These are phyloP conservation scores for Cichorium intybus DNA, from an alignment of 140 eudicot species.

Conservation along the genomic window DNA sequence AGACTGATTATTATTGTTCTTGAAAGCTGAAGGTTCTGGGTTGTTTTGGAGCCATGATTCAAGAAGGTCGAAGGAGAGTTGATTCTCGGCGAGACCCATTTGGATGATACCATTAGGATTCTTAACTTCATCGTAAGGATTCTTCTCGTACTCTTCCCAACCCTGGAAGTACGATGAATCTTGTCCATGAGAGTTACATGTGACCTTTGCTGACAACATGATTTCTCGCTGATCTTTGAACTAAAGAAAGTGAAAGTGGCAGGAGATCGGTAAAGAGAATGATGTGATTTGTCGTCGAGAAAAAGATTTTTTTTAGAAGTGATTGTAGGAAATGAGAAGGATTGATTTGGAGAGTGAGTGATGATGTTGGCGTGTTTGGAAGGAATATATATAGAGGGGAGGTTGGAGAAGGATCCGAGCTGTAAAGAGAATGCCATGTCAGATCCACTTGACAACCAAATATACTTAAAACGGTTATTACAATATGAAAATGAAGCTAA, in stretches of 20 bases:
- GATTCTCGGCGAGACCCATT: slow-evolving; percentile 62
- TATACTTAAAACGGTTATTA: no score
- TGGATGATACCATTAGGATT: slow-evolving; percentile 53
- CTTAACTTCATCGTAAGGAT: slow-evolving; percentile 44
- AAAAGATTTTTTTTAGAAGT: not conserved
- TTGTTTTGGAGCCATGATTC: slow-evolving; percentile 53
- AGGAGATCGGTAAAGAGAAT: not conserved
- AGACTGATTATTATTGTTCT: slow-evolving; percentile 26
- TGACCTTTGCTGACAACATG: slow-evolving; percentile 62
- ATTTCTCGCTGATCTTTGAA: not conserved
- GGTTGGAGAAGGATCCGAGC: slow-evolving; percentile 22
- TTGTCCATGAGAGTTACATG: slow-evolving; percentile 80
- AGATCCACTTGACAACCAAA: slow-evolving; percentile 12
- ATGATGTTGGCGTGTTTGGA: slow-evolving; percentile 29
- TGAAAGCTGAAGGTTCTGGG: slow-evolving; percentile 44
- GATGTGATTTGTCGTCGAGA: slow-evolving; percentile 3
- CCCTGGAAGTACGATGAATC: slow-evolving; percentile 95
- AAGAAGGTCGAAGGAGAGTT: slow-evolving; percentile 42
- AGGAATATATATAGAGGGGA: slow-evolving; percentile 28
- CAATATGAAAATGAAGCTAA: not conserved
- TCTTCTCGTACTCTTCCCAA: slow-evolving; percentile 97
- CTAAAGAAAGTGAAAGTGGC: not conserved
- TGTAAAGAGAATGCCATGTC: slow-evolving; percentile 26
- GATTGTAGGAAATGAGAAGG: not conserved
- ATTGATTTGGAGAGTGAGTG: slow-evolving; percentile 23